Evolutionary conservation across 352 stramenopile genomes (phyloP).

Genomic region (Phytophthora pseudosyringae): DNA sequence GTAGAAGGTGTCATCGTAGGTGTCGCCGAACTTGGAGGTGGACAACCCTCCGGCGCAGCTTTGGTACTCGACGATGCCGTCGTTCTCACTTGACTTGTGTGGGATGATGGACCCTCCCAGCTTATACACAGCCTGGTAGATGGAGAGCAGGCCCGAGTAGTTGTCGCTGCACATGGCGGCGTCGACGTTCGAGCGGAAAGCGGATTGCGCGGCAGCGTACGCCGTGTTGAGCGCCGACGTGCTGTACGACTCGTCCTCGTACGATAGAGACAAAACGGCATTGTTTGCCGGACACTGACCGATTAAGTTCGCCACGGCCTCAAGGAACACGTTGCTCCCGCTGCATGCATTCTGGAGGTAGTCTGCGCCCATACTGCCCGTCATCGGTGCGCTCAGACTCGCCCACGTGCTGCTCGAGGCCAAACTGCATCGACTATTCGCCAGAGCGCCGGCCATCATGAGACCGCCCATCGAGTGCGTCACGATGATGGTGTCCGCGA

Average conservation of each 20-base stretch:
- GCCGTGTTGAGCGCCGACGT: constrained; percentile 25
- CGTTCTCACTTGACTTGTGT: constrained; percentile 42
- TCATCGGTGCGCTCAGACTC: constrained; percentile 43
- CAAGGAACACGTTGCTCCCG: constrained; percentile 30
- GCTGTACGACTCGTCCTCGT: constrained; percentile 34
- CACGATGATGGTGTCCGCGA: constrained; percentile 43
- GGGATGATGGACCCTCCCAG: constrained; percentile 32
- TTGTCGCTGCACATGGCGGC: constrained; percentile 45
- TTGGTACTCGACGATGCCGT: constrained; percentile 50
- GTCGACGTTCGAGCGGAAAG: constrained; percentile 36
- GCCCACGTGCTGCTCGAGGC: constrained; percentile 42
- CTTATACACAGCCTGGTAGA: constrained; percentile 27
- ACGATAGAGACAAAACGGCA: constrained; percentile 25
- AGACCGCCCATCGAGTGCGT: constrained; percentile 54
- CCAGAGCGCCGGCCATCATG: constrained; percentile 39
- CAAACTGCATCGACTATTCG: constrained; percentile 45
- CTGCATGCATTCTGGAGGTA: constrained; percentile 41
- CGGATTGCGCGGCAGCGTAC: constrained; percentile 35
- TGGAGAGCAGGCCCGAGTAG: constrained; percentile 45
- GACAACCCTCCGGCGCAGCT: constrained; percentile 44
- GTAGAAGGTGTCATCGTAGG: constrained; percentile 45
- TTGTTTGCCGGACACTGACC: constrained; percentile 40
- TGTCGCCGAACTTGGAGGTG: constrained; percentile 39
- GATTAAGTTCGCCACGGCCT: constrained; percentile 39
- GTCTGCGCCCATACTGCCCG: constrained; percentile 48